These are phyloP conservation scores for Cichorium intybus DNA, from an alignment of 140 eudicot genomes.

Conservation along the genomic window DNA sequence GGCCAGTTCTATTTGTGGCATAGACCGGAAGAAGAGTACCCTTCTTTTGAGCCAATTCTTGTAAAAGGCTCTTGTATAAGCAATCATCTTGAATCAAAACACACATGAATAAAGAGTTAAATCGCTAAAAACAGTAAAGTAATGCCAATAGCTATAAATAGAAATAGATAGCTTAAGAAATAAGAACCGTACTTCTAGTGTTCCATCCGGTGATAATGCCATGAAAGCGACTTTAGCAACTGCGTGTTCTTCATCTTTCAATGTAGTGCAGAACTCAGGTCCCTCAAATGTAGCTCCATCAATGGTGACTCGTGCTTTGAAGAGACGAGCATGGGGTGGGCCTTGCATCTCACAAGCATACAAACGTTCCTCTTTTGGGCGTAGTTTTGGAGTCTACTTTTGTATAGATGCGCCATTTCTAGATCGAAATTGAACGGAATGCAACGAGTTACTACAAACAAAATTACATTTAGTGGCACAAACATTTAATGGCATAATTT, in stretches of 20 bases:
- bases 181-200: slow-evolving; percentile 52
- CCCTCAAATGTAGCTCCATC: slow-evolving; percentile 49
- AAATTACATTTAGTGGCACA: no score
- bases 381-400: slow-evolving; percentile 58
- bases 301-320: slow-evolving; percentile 58
- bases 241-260: slow-evolving; percentile 81
- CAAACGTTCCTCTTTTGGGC: slow-evolving; percentile 60
- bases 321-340: slow-evolving; percentile 72
- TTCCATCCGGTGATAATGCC: slow-evolving; percentile 40
- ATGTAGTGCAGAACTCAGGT: slow-evolving; percentile 37
- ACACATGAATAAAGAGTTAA: not conserved
- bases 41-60: slow-evolving; percentile 64
- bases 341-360: slow-evolving; percentile 62
- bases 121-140: not conserved
- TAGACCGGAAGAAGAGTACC: slow-evolving; percentile 53
- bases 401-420: slow-evolving; percentile 54
- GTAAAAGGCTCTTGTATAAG: slow-evolving; percentile 66
- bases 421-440: not conserved
- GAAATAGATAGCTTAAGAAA: not conserved
- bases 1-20: slow-evolving; percentile 47
- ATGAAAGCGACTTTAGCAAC: slow-evolving; percentile 76
- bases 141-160: not conserved
- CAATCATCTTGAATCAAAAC: slow-evolving; percentile 49
- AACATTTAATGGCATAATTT: no score
- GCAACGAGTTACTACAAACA: no score